phyloP scores from a whole-genome alignment of 371 early-diverging fungal genomes.

The Mucor lusitanicus region DNA sequence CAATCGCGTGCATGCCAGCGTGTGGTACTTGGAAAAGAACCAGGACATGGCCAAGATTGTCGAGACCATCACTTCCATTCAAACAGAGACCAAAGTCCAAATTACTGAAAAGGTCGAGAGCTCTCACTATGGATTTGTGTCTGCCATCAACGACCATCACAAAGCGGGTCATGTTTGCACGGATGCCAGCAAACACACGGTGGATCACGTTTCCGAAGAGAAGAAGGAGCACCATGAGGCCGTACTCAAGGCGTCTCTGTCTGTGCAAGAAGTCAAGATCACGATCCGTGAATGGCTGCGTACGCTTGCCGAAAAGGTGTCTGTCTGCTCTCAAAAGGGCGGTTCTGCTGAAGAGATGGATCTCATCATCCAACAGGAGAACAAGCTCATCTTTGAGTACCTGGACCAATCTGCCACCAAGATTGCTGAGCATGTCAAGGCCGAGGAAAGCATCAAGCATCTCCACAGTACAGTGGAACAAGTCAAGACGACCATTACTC shows the following conservation, averaged over 20 bases:
- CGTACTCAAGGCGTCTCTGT: constrained; percentile 13
- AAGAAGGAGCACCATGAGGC: not conserved
- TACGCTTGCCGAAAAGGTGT: constrained; percentile 30
- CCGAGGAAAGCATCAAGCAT: constrained; percentile 19
- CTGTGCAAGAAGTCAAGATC: constrained; percentile 29
- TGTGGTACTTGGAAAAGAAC: constrained; percentile 24
- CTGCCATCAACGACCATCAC: constrained; percentile 15
- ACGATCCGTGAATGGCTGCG: constrained; percentile 31
- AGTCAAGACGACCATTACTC: constrained; percentile 22
- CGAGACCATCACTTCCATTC: constrained; percentile 13
- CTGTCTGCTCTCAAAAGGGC: constrained; percentile 22
- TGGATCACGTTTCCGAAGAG: too few relatives aligned
- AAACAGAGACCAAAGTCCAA: constrained; percentile 22
- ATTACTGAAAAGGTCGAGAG: constrained; percentile 27
- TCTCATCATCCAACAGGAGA: constrained; percentile 17
- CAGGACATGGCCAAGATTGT: constrained; percentile 19
- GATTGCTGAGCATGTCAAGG: constrained; percentile 23
- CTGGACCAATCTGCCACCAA: constrained; percentile 24
- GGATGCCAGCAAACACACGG: not conserved
- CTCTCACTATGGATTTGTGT: constrained; percentile 17
- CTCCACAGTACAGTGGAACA: constrained; percentile 18
- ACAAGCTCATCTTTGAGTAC: constrained; percentile 11
- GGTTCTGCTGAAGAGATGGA: constrained; percentile 26
- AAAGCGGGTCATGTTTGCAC: constrained; percentile 10
- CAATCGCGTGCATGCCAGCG: constrained; percentile 25